Evolutionary conservation across 768 basidiomycete species (phyloP).

Genomic region (Tricholoma flavovirens): DNA sequence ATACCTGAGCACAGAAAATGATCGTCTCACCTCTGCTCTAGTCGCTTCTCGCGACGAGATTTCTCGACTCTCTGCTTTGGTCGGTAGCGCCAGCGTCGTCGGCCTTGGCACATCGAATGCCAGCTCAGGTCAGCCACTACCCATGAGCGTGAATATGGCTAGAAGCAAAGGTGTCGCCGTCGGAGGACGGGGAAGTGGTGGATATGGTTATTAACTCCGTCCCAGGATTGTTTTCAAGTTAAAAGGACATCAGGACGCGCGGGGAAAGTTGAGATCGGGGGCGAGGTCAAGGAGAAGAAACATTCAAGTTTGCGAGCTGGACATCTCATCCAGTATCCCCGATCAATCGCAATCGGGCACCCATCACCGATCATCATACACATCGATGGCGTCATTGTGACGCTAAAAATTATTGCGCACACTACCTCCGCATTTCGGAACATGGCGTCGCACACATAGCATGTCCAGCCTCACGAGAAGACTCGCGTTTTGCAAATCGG

Average conservation of each 20-base stretch:
- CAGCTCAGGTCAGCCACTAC: conserved; percentile 36
- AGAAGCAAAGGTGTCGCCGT: conserved; percentile 23
- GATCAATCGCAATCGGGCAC: background rate
- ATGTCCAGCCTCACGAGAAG: background rate
- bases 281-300: background rate
- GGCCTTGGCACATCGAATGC: conserved; percentile 21
- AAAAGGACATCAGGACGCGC: background rate
- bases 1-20: conserved; percentile 88
- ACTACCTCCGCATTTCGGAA: background rate
- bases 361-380: background rate
- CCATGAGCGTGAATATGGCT: conserved; percentile 39
- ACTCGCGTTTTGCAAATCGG: background rate
- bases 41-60: conserved; percentile 90
- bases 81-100: conserved; percentile 59
- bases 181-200: conserved; percentile 29
- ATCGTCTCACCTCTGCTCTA: conserved; percentile 82
- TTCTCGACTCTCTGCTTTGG: conserved; percentile 68
- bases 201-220: conserved; percentile 32
- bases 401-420: background rate
- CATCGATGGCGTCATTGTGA: background rate
- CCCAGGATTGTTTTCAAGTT: background rate
- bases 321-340: background rate
- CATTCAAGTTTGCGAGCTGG: background rate
- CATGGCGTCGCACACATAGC: background rate
- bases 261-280: background rate